These are phyloP conservation scores for Pseudocercospora musae DNA, from an alignment of 2,329 filamentous ascomycete genomes.

Conservation along the genomic window DNA sequence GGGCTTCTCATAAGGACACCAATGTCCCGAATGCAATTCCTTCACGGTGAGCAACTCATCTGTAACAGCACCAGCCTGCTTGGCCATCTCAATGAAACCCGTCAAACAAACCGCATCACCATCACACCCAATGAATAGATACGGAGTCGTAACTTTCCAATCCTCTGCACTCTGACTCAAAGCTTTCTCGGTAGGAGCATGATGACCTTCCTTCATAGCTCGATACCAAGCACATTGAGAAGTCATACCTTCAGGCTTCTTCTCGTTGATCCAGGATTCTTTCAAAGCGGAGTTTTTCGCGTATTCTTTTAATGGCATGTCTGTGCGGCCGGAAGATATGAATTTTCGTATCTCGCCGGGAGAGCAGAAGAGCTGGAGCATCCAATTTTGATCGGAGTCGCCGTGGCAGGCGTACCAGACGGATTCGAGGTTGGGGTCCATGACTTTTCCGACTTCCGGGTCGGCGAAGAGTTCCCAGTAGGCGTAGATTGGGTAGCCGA, in stretches of 20 bases:
- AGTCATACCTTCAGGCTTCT: slow-evolving; percentile 33
- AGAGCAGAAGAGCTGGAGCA: slow-evolving; percentile 39
- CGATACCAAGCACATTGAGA: slow-evolving; percentile 39
- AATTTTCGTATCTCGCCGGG: slow-evolving; percentile 37
- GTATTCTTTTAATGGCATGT: slow-evolving; percentile 35
- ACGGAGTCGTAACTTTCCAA: slow-evolving; percentile 31
- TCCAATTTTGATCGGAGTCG: slow-evolving; percentile 15
- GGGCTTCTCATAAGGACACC: slow-evolving; percentile 29
- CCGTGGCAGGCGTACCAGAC: slow-evolving; percentile 28
- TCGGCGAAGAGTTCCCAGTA: slow-evolving; percentile 43
- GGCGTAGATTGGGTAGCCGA: slow-evolving; percentile 39
- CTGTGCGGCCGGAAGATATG: slow-evolving; percentile 20
- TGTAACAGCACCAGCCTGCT: slow-evolving; percentile 23
- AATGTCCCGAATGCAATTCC: slow-evolving; percentile 25
- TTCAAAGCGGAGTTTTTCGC: slow-evolving; percentile 34
- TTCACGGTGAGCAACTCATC: slow-evolving; percentile 18
- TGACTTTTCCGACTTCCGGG: slow-evolving; percentile 37
- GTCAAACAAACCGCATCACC: slow-evolving; percentile 27
- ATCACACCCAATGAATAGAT: slow-evolving; percentile 36
- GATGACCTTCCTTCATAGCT: slow-evolving; percentile 26
- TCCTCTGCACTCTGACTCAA: slow-evolving; percentile 1
- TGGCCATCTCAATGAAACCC: slow-evolving; percentile 19
- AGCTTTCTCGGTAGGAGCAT: slow-evolving; percentile 23
- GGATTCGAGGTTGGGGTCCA: slow-evolving; percentile 28
- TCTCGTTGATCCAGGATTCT: slow-evolving; percentile 36